Percentiles rank a stretch among this genome's conserved stretches.
These are phyloP conservation scores for Pseudogymnoascus destructans DNA, from an alignment of 2,329 filamentous ascomycete genomes.

Conservation along the genomic window DNA sequence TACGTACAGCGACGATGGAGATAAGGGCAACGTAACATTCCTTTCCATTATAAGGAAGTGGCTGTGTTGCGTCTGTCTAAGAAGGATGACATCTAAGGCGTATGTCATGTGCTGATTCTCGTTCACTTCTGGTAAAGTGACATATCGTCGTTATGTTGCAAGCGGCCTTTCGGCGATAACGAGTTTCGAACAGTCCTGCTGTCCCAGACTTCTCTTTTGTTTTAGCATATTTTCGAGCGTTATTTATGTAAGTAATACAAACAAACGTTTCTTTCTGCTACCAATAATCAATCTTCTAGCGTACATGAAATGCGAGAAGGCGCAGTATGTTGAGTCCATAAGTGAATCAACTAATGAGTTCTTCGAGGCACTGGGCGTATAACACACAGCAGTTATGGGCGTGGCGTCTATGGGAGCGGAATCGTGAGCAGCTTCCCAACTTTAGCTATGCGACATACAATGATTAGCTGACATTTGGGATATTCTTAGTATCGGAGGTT, in stretches of 20 bases:
- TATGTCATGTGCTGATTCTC: background rate
- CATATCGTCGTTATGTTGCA: background rate
- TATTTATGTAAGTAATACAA: background rate
- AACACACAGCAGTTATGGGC: no score
- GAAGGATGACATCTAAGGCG: background rate
- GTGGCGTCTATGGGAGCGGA: no score
- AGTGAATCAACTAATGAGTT: no score
- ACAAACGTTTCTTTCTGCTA: background rate
- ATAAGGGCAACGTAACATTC: background rate
- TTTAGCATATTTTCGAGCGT: background rate
- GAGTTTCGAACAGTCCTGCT: background rate
- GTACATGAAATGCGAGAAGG: background rate
- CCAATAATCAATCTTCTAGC: background rate
- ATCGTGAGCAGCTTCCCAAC: no score
- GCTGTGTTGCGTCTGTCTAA: background rate
- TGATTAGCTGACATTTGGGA: no score
- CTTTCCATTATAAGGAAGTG: background rate
- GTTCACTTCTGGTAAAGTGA: background rate
- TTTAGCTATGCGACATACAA: no score
- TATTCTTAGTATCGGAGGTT: no score
- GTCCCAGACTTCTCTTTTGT: background rate
- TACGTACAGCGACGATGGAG: background rate
- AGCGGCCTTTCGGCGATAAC: background rate
- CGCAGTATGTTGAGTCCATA: no score
- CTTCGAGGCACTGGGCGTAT: no score